Evolutionary conservation across 148 eudicot genomes (phyloP).

Genomic region (Simmondsia chinensis): DNA sequence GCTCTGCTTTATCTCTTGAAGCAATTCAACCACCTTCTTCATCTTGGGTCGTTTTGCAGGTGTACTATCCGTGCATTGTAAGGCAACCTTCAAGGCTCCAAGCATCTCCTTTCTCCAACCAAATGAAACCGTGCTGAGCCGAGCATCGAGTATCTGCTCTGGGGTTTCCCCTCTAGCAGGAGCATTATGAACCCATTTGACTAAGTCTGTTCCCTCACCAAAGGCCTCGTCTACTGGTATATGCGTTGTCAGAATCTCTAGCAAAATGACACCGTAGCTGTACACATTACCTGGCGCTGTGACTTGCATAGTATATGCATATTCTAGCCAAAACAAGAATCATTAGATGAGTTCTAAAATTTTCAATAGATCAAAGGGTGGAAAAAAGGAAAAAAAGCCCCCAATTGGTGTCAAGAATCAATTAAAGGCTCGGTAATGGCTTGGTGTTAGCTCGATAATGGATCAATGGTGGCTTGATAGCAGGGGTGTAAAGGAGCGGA

Average conservation of each 20-base stretch:
- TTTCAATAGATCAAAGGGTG: too few species aligned
- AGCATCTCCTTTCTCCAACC: conserved; percentile 94
- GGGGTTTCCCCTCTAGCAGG: conserved; percentile 85
- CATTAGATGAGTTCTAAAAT: conserved; percentile 1
- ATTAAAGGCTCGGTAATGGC: too few species aligned
- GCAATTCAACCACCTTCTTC: conserved; percentile 94
- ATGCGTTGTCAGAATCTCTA: conserved; percentile 82
- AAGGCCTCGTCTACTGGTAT: conserved; percentile 85
- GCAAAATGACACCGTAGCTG: conserved; percentile 91
- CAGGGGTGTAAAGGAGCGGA: too few species aligned
- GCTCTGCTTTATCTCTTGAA: conserved; percentile 65
- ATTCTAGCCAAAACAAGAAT: conserved; percentile 61
- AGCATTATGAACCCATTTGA: conserved; percentile 94
- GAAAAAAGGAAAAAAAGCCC: too few species aligned
- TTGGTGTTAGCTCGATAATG: too few species aligned
- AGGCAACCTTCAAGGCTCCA: conserved; percentile 66
- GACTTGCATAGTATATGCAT: conserved; percentile 99
- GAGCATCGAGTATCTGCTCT: conserved; percentile 89
- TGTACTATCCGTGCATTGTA: conserved; percentile 74
- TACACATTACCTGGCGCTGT: conserved; percentile 98
- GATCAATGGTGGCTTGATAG: too few species aligned
- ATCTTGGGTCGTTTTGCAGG: conserved; percentile 96
- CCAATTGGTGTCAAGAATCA: too few species aligned
- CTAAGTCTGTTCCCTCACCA: conserved; percentile 89
- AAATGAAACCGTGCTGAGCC: conserved; percentile 90